Evolutionary conservation across 345 rosid genomes (phyloP).

Genomic region (Trapa incisa): DNA sequence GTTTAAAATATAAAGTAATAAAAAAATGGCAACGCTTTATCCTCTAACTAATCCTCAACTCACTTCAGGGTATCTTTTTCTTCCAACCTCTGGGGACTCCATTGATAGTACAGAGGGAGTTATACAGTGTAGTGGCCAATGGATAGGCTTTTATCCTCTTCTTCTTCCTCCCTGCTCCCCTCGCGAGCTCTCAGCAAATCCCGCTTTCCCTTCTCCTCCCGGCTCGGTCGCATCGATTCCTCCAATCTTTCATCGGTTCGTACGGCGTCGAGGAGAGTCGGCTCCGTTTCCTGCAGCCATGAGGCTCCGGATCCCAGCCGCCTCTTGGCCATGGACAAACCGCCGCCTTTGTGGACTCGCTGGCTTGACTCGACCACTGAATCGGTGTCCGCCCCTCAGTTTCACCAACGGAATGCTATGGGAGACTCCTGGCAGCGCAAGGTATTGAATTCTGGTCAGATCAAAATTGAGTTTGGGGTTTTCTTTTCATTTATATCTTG

Average conservation of each 20-base stretch:
- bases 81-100: not conserved
- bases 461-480: not conserved
- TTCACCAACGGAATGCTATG: slow-evolving; percentile 20
- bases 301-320: slow-evolving; percentile 12
- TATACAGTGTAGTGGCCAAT: not conserved
- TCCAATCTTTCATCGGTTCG: not conserved
- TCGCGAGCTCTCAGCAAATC: slow-evolving; percentile 22
- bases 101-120: not conserved
- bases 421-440: slow-evolving; percentile 28
- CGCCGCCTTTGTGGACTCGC: slow-evolving; percentile 14
- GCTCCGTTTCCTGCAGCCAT: slow-evolving; percentile 26
- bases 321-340: slow-evolving; percentile 13
- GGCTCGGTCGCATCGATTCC: slow-evolving; percentile 16
- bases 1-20: too few species aligned
- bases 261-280: slow-evolving; percentile 19
- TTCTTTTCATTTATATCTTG: not conserved
- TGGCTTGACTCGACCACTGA: slow-evolving; percentile 18
- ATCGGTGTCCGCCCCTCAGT: slow-evolving; percentile 18
- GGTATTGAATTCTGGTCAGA: slow-evolving; percentile 28
- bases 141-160: slow-evolving; percentile 38
- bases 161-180: slow-evolving; percentile 26
- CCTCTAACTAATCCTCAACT: not conserved
- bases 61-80: too few species aligned
- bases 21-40: not conserved
- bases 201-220: slow-evolving; percentile 27